Base-by-base conservation (phyloP, 345 rosid species). In the Ceriops zippeliana region DNA sequence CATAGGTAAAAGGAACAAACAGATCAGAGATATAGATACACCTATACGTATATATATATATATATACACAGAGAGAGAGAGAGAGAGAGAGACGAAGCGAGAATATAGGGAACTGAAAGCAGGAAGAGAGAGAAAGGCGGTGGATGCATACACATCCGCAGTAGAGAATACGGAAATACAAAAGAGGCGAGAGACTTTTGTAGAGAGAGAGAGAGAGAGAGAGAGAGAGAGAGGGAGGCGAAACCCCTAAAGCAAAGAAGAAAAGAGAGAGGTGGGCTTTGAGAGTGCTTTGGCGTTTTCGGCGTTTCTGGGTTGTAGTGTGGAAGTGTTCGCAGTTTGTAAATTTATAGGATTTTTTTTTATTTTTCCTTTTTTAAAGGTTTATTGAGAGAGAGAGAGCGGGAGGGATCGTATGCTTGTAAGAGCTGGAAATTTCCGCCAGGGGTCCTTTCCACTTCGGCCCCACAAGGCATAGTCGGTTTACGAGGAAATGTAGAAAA, bases 181-280 rank as follows among this genome's bases (percentile, higher is more conserved):
- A 71, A 15, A 59, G 72, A 47, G 60, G 20, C 20, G 68, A 32
- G 65, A 19, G 62, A 56, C 63, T 6, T 60, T 21, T 54, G 73
- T 71, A 68, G 60, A 70, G 65, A 65, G 60, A 65, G 62, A 42
- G 34, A 49, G 59, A 52, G 26, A 24, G 65, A n/a, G n/a, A 68
- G 60, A 70, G 65, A 65, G 60, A 65, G 62, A 42, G 34, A 49
- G 59, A 52, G 26, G 1, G 65, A 22, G 34, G 75, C 79, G 78
- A 83, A 83, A 78, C 83, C 85, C 84, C 75, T 56, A 74, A 74
- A 74, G 78, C 74, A 60, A 63, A 68, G 69, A 65, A 52, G 52
- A 16, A 13, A 63, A 63, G 66, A 13, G 66, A 63, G 66, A 7
- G 21, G 31, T 1, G 58, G 37, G 49, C 64, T 11, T 15, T 15